Base-by-base conservation (phyloP, 2,329 filamentous ascomycete genomes). In the Ceratocystis albifundus region DNA sequence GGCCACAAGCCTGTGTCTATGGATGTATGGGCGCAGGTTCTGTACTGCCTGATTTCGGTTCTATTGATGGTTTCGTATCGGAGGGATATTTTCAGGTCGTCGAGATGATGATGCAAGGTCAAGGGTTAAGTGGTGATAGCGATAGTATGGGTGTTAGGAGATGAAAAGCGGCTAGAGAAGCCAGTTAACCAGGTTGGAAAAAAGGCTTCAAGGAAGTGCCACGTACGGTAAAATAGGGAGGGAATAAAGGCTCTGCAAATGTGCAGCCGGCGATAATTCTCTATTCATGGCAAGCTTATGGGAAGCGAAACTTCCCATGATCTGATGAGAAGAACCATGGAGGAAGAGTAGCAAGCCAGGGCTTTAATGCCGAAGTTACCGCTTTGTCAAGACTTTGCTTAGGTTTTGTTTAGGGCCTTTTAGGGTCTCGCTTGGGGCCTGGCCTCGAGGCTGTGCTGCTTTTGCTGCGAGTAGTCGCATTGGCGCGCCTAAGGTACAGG, bases 71-170 rank as follows among this genome's bases (percentile, higher is more conserved):
- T 55, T 17, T 55, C n/a, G 48, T 36, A 50, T 41, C n/a, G 61
- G 20, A 25, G 61, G 36, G 22, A 25, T 62, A 46, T 62, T 25
- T 22, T 62, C 17, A 3, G 25, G 22, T 30, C 50, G 32, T 62
- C 36, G 15, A 46, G 41, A 46, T 45, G 61, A 22, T 41, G 30
- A 61, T 32, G 59, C n/a, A 22, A 61, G 59, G 61, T n/a, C 48
- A 20, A n/a, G 48, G 48, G 48, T 20, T 53, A 53, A 20, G 48
- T 55, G 20, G 50, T 46, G n/a, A 46, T 62, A 46, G 8, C 28
- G 8, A 25, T 46, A 61, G 61, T 36, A 55, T 55, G 50, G 25
- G 20, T 20, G 12, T 10, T 20, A 55, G 12, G 50, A 28, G 50
- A 25, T 25, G 20, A 55, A 28, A 55, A 25, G 50, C 50, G 25